These are phyloP conservation scores for Rhizophora mangle DNA, from an alignment of 345 rosid species.

Conservation along the genomic window DNA sequence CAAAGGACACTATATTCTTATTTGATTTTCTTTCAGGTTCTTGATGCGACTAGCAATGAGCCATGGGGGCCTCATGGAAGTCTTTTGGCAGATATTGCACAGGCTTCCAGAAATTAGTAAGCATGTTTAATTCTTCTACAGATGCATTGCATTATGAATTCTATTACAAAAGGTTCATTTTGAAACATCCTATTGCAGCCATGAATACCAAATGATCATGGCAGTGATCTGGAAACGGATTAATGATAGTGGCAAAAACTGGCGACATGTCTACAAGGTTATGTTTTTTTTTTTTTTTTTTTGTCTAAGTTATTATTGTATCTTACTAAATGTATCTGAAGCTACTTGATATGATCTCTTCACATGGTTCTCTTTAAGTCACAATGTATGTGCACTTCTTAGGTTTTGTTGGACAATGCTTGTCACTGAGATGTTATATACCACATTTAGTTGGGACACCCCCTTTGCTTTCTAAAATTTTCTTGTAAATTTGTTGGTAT, in stretches of 20 bases:
- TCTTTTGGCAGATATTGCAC: constrained; percentile 80
- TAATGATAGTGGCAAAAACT: constrained; percentile 88
- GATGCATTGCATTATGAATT: constrained; percentile 13
- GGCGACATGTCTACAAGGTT: constrained; percentile 98
- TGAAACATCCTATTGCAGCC: constrained; percentile 49
- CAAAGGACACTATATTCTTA: no score
- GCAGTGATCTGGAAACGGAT: constrained; percentile 80
- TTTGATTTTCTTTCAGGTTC: constrained; percentile 53
- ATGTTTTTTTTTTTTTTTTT: neutral
- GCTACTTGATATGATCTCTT: no score
- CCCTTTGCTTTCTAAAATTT: constrained; percentile 6
- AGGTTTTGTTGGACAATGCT: neutral
- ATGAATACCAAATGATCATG: constrained; percentile 87
- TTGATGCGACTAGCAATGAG: constrained; percentile 95
- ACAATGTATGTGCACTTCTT: neutral
- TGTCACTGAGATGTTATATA: neutral
- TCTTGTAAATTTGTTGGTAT: constrained; percentile 2
- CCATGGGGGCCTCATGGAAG: constrained; percentile 98
- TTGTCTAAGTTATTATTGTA: neutral
- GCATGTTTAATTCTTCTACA: constrained; percentile 20
- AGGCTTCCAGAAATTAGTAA: constrained; percentile 82
- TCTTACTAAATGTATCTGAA: neutral
- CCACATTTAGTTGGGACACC: neutral
- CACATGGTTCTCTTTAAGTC: neutral
- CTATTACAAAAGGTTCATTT: constrained; percentile 11